Evolutionary conservation across 805 yeast genomes (phyloP).

Genomic region (Schizosaccharomyces octosporus): DNA sequence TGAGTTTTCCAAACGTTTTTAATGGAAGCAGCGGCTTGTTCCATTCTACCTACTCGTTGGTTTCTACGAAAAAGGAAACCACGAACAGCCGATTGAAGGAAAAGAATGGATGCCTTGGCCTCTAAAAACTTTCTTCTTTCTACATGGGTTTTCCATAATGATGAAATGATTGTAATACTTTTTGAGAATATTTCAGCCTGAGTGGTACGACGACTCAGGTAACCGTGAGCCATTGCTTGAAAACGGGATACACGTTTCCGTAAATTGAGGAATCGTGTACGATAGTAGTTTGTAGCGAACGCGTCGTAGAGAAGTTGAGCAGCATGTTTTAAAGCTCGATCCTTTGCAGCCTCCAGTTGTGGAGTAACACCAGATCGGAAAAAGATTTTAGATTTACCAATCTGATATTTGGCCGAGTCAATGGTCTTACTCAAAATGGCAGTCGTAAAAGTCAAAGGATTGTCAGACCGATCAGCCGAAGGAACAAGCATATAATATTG

Average conservation of each 20-base stretch:
- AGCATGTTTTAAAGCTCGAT: slow-evolving; percentile 50
- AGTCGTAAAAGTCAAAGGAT: slow-evolving; percentile 39
- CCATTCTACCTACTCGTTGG: slow-evolving; percentile 25
- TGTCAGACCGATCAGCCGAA: slow-evolving; percentile 37
- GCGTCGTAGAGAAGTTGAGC: slow-evolving; percentile 73
- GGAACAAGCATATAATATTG: slow-evolving; percentile 66
- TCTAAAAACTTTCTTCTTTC: slow-evolving; percentile 30
- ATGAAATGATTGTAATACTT: slow-evolving; percentile 56
- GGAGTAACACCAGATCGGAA: slow-evolving; percentile 95
- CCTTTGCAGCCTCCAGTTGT: slow-evolving; percentile 58
- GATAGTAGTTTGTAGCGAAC: slow-evolving; percentile 37
- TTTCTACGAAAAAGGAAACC: slow-evolving; percentile 27
- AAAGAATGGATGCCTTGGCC: slow-evolving; percentile 26
- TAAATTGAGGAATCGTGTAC: slow-evolving; percentile 32
- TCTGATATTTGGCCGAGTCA: slow-evolving; percentile 48
- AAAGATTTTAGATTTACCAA: slow-evolving; percentile 82
- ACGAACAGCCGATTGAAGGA: slow-evolving; percentile 34
- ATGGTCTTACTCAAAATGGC: slow-evolving; percentile 26
- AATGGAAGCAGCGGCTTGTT: slow-evolving; percentile 40
- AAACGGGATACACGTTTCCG: slow-evolving; percentile 27
- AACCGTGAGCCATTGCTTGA: slow-evolving; percentile 46
- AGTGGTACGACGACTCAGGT: slow-evolving; percentile 27
- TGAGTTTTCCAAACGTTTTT: slow-evolving; percentile 56
- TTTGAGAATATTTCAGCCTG: slow-evolving; percentile 25
- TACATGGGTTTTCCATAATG: slow-evolving; percentile 19